phyloP scores from a whole-genome alignment of 73 alveolate genomes.

The Paramecium bursaria region DNA sequence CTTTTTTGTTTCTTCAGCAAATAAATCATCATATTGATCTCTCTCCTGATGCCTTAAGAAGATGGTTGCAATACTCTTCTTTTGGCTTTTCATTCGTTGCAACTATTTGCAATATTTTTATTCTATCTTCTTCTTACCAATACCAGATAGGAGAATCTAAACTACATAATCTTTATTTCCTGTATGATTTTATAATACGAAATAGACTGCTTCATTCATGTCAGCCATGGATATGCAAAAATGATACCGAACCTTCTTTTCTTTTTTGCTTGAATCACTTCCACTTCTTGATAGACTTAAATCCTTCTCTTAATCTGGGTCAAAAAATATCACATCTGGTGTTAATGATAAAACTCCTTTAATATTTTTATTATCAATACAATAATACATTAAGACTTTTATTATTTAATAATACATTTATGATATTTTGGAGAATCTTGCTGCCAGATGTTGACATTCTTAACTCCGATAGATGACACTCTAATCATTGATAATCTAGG shows the following conservation, averaged over 20 bases:
- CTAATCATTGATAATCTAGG: constrained; percentile 32
- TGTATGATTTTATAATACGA: neutral
- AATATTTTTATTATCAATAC: constrained; percentile 17
- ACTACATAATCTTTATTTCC: constrained; percentile 44
- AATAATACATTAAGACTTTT: constrained; percentile 25
- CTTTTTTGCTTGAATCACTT: neutral
- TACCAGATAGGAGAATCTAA: constrained; percentile 31
- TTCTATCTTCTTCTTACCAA: constrained; percentile 27
- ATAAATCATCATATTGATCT: constrained; percentile 13
- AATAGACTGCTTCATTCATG: constrained; percentile 46
- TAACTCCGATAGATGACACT: neutral
- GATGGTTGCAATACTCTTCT: constrained; percentile 37
- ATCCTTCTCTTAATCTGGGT: neutral
- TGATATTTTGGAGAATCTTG: neutral
- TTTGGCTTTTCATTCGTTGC: neutral
- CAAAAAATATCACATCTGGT: constrained; percentile 2
- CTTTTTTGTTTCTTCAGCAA: constrained; percentile 27
- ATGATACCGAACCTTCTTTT: neutral
- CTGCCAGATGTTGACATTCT: neutral
- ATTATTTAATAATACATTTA: neutral
- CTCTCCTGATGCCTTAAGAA: constrained; percentile 57
- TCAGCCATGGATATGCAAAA: constrained; percentile 46
- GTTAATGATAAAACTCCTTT: constrained; percentile 21
- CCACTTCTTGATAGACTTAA: neutral
- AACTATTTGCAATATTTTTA: constrained; percentile 14